Evolutionary conservation across 345 rosid species (phyloP).

Genomic region (Adansonia digitata): DNA sequence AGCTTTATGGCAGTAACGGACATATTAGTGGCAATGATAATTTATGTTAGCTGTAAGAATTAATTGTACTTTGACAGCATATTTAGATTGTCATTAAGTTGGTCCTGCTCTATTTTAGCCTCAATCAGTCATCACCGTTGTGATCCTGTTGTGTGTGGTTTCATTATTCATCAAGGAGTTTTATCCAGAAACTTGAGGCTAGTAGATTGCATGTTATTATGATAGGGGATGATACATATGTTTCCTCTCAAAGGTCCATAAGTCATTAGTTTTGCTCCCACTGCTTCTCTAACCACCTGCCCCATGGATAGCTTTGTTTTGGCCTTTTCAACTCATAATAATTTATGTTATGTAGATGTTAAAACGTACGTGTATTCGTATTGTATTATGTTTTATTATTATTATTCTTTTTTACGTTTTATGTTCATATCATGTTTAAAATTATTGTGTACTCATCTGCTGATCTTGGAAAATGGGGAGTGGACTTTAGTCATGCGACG

Average conservation of each 20-base stretch:
- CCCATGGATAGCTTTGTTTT: too few species aligned
- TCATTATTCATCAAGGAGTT: not conserved
- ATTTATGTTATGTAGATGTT: too few species aligned
- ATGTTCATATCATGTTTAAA: too few species aligned
- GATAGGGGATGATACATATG: not conserved
- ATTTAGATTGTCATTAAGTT: conserved; percentile 3
- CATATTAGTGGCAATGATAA: conserved; percentile 7
- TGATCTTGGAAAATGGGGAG: too few species aligned
- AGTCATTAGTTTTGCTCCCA: not conserved
- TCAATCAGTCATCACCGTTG: not conserved
- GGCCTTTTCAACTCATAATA: too few species aligned
- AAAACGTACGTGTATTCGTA: too few species aligned
- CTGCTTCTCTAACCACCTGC: too few species aligned
- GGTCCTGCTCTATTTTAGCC: not conserved
- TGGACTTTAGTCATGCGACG: too few species aligned
- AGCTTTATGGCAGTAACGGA: conserved; percentile 17
- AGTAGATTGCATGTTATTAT: not conserved
- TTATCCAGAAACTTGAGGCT: not conserved
- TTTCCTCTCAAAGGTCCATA: not conserved
- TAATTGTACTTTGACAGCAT: not conserved
- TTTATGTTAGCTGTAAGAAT: not conserved
- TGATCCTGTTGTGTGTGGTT: not conserved
- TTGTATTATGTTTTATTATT: too few species aligned
- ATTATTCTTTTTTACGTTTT: too few species aligned
- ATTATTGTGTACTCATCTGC: too few species aligned